Evolutionary conservation across 2,329 filamentous ascomycete species (phyloP).

Genomic region (Allantophomopsis cytisporea): DNA sequence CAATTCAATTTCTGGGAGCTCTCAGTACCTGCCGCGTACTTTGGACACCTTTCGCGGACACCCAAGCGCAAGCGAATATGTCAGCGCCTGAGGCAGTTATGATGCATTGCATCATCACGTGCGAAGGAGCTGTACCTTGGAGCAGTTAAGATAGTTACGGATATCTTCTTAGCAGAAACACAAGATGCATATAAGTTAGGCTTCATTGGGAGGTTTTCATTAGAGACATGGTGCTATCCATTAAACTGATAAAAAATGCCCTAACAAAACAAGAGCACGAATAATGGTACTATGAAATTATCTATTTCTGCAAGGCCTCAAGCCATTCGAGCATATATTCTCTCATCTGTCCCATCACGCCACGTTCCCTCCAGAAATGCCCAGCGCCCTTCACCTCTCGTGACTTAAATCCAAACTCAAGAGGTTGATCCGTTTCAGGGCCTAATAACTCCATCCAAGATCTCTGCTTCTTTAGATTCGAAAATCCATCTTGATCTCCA

Average conservation of each 20-base stretch:
- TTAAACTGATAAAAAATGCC: no score
- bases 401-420: slow-evolving; percentile 19
- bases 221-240: no score
- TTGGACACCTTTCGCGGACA: not conserved
- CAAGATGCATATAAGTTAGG: no score
- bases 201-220: no score
- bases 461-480: slow-evolving; percentile 47
- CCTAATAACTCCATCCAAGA: slow-evolving; percentile 48
- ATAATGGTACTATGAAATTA: no score
- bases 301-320: no score
- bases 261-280: no score
- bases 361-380: slow-evolving; percentile 32
- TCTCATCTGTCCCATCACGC: slow-evolving; percentile 4
- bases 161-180: no score
- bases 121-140: no score
- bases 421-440: not conserved
- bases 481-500: slow-evolving; percentile 64
- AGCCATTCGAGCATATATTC: not conserved
- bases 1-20: not conserved
- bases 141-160: no score
- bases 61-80: not conserved
- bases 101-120: no score
- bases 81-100: no score
- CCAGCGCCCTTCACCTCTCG: slow-evolving; percentile 31
- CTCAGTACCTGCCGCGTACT: not conserved